These are phyloP conservation scores for Apiospora koreana DNA, from an alignment of 2,329 filamentous ascomycete genomes.

Conservation along the genomic window DNA sequence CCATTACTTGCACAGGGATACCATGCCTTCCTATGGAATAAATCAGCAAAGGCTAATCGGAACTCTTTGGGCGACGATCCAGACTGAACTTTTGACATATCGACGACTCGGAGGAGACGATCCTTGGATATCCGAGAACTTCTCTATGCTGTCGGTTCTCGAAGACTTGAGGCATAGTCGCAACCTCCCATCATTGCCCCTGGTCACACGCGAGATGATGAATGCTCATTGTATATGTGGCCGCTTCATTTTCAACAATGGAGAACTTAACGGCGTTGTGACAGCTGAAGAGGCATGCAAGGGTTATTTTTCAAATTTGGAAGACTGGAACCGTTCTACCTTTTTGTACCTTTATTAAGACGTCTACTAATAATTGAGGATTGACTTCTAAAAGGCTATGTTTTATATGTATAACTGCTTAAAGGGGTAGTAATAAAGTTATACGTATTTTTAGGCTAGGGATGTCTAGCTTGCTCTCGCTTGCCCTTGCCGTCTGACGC, in stretches of 20 bases:
- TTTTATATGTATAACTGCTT: too few relatives aligned
- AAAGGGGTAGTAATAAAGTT: too few relatives aligned
- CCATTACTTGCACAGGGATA: too few relatives aligned
- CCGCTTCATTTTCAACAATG: too few relatives aligned
- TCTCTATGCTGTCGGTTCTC: not conserved
- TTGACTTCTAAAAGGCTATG: too few relatives aligned
- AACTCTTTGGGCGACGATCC: not conserved
- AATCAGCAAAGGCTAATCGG: too few relatives aligned
- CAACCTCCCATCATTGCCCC: not conserved
- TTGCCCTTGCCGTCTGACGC: too few relatives aligned
- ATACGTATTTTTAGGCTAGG: too few relatives aligned
- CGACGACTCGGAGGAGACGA: not conserved
- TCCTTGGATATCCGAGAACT: not conserved
- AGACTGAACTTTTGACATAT: not conserved
- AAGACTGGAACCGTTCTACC: constrained; percentile 6
- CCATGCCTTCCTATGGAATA: too few relatives aligned
- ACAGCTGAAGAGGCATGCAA: not conserved
- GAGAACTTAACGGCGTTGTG: not conserved
- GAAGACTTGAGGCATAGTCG: not conserved
- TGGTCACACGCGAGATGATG: not conserved
- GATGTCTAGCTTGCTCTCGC: too few relatives aligned
- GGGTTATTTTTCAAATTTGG: constrained; percentile 9
- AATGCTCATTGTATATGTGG: not conserved
- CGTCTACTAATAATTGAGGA: too few relatives aligned
- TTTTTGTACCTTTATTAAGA: too few relatives aligned